phyloP scores from a whole-genome alignment of 1,284 basidiomycete species.

The Sporisorium reilianum region DNA sequence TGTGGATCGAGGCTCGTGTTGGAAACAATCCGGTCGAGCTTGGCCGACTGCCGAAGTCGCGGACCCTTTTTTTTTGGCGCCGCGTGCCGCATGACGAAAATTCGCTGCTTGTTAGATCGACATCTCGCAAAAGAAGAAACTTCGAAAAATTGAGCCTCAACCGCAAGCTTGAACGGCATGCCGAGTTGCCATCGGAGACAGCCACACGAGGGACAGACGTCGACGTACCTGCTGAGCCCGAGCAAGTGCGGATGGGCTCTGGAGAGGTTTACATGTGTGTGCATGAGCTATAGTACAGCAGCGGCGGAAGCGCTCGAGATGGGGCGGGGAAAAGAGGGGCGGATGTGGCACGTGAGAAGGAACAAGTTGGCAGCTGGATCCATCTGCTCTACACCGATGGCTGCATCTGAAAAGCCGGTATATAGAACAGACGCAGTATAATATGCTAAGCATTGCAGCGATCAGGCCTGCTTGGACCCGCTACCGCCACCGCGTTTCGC shows the following conservation, averaged over 20 bases:
- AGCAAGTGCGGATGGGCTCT: no score
- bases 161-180: background rate
- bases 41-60: background rate
- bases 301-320: background rate
- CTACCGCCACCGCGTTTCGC: conserved; percentile 31
- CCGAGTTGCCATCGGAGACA: background rate
- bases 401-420: no score
- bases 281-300: conserved; percentile 17
- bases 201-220: no score
- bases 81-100: no score
- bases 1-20: conserved; percentile 8
- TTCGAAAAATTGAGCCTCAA: no score
- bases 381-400: background rate
- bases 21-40: background rate
- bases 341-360: background rate
- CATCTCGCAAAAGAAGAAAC: no score
- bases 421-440: no score
- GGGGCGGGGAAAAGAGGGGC: background rate
- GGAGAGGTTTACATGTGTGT: background rate
- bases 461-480: conserved; percentile 25
- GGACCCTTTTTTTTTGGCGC: conserved; percentile 1
- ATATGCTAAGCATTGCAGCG: background rate
- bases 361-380: background rate
- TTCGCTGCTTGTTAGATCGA: no score
- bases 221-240: no score